Conservation (phyloP, 306 rosid species). For the Begonia peltatifolia region DNA sequence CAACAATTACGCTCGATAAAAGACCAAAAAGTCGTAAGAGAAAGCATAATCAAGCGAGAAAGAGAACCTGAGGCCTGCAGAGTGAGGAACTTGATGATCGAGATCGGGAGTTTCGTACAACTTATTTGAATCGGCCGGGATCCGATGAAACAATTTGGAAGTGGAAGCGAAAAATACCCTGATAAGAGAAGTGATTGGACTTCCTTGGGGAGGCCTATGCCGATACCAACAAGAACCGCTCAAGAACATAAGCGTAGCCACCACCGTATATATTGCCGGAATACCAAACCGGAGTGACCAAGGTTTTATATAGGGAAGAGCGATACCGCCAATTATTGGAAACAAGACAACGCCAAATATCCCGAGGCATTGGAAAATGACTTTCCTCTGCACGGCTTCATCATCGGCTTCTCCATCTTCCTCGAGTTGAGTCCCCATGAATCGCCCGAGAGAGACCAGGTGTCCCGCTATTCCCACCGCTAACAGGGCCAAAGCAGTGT, state of each 20-base stretch:
- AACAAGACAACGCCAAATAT: not conserved
- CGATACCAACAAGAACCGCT: conserved; percentile 5
- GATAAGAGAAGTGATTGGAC: conserved; percentile 11
- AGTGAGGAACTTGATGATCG: not conserved
- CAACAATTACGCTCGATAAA: not conserved
- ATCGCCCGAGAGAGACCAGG: not conserved
- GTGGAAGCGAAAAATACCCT: conserved; percentile 13
- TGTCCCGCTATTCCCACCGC: conserved; percentile 14
- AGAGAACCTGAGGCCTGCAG: conserved; percentile 6
- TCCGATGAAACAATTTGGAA: conserved; percentile 7
- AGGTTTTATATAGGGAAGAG: conserved; percentile 9
- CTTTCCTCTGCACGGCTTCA: no score
- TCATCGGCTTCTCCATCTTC: not conserved
- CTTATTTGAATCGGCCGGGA: not conserved
- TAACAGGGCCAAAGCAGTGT: conserved; percentile 11
- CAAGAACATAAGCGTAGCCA: conserved; percentile 12
- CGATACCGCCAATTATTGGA: conserved; percentile 7
- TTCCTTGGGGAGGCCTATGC: conserved; percentile 5
- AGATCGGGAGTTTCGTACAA: not conserved
- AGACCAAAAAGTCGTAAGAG: not conserved
- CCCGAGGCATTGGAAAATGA: not conserved
- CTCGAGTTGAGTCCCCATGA: not conserved
- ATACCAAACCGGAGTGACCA: conserved; percentile 14
- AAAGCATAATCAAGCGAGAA: not conserved
- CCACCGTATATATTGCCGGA: conserved; percentile 1